phyloP scores from a whole-genome alignment of 768 basidiomycete species.

The Mycena vitilis region DNA sequence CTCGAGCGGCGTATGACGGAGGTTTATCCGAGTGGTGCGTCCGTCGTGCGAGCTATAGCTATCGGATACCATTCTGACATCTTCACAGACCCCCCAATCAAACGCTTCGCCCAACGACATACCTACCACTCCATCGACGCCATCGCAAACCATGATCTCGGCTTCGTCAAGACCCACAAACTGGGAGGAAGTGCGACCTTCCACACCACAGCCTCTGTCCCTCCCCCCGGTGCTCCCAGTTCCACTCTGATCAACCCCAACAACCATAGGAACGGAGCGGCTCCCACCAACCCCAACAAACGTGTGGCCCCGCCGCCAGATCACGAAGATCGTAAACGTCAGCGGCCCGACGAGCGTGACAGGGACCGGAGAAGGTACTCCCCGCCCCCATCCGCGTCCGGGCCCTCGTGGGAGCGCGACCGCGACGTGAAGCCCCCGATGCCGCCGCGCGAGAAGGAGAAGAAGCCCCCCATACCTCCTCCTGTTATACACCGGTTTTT shows the following conservation, averaged over 20 bases:
- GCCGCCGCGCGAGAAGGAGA: too few relatives aligned
- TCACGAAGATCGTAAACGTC: not conserved
- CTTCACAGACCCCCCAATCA: conserved; percentile 50
- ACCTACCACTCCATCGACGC: conserved; percentile 87
- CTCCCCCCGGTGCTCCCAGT: not conserved
- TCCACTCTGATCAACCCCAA: not conserved
- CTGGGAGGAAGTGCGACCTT: conserved; percentile 27
- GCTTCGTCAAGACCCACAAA: conserved; percentile 70
- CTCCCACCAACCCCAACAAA: not conserved
- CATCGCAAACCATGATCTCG: conserved; percentile 90
- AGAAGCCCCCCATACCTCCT: too few relatives aligned
- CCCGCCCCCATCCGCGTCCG: too few relatives aligned
- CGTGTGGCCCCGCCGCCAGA: not conserved
- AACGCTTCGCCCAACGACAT: conserved; percentile 90
- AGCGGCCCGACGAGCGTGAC: conserved; percentile 3
- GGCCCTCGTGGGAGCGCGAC: too few relatives aligned
- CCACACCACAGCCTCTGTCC: not conserved
- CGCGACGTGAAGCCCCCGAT: too few relatives aligned
- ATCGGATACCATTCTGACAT: too few relatives aligned
- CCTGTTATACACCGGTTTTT: too few relatives aligned
- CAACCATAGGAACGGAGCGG: not conserved
- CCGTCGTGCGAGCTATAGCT: too few relatives aligned
- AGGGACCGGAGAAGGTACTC: too few relatives aligned
- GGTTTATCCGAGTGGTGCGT: too few relatives aligned
- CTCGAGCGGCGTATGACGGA: conserved; percentile 70